Evolutionary conservation across 1,284 basidiomycete species (phyloP), one percentile per base, ranked within the genome.

Genomic region (Mycena citricolor): DNA sequence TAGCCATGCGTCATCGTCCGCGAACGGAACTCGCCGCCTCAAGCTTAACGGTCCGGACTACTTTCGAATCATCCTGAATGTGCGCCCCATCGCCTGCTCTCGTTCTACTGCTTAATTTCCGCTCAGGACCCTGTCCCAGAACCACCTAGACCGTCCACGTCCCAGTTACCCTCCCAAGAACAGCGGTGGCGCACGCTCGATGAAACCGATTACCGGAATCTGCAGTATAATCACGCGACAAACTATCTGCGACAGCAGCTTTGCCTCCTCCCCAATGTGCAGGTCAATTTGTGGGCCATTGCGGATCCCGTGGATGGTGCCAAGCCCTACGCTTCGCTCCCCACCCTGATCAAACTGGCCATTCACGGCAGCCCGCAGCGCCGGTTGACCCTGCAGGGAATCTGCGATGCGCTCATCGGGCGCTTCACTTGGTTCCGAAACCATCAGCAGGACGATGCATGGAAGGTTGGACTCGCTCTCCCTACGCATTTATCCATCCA

Each of bases 271-370:
- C 46, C 46, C 2, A 32, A 19, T 10, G 16, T 46, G 31, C 37
- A 37, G 13, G 45, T 52, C 16, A 39, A 52, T 36, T 39, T 52
- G 4, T 44, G 50, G 45, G 45, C 50, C 12, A 48, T 52, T 30
- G 45, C 45, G 4, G 50, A 52, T 25, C 45, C 50, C 0, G 42
- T 46, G 3, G 45, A 48, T 12, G 50, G 50, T 3, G 38, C 44
- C 22, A 52, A 48, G 17, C 50, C 50, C 1, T 52, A 44, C 31
- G 46, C 46, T 1, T 49, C 50, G 10, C 39, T 52, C 12, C 50
- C 50, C 12, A 52, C 46, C 6, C 43, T 52, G 20, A 37, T 52
- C 28, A 52, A 52, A 30, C 46, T 52, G 24, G 50, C 50, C 4
- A 45, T 52, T 14, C 46, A 52, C 40, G 50, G 50, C 21, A 47